phyloP scores from a whole-genome alignment of 768 basidiomycete genomes.

The Mycena galopus region DNA sequence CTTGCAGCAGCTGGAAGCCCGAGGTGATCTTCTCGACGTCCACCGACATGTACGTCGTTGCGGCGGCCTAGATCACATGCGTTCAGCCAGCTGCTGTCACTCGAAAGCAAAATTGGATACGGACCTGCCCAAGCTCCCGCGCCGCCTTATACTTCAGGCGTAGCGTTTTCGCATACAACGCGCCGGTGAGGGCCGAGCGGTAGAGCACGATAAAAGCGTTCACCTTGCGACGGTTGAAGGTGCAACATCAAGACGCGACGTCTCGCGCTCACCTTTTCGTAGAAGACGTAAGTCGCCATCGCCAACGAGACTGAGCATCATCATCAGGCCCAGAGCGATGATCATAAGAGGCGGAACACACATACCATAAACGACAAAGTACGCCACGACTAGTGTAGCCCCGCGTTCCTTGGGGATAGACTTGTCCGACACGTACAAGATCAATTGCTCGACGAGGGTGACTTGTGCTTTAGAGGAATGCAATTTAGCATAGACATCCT shows the following conservation, averaged over 20 bases:
- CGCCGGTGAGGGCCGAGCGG: slow-evolving; percentile 30
- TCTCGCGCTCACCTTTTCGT: slow-evolving; percentile 2
- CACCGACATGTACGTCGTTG: slow-evolving; percentile 30
- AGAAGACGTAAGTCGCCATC: slow-evolving; percentile 6
- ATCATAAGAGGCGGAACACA: background rate
- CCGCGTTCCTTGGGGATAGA: slow-evolving; percentile 25
- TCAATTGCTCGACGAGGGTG: slow-evolving; percentile 26
- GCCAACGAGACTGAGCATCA: background rate
- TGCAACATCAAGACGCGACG: background rate
- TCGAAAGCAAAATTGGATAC: background rate
- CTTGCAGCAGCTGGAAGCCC: slow-evolving; percentile 19
- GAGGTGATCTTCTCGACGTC: slow-evolving; percentile 27
- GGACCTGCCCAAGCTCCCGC: slow-evolving; percentile 25
- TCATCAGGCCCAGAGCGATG: background rate
- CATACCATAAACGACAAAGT: slow-evolving; percentile 21
- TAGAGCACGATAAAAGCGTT: slow-evolving; percentile 29
- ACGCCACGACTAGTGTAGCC: slow-evolving; percentile 5
- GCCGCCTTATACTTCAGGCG: slow-evolving; percentile 20
- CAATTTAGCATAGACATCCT: background rate
- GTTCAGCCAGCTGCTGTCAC: background rate
- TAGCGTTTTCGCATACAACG: slow-evolving; percentile 22
- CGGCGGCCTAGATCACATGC: slow-evolving; percentile 6
- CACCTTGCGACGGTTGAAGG: background rate
- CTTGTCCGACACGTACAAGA: slow-evolving; percentile 22
- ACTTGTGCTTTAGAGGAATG: slow-evolving; percentile 8